Conservation (phyloP, 331 rosid species). For the Telfairia occidentalis region DNA sequence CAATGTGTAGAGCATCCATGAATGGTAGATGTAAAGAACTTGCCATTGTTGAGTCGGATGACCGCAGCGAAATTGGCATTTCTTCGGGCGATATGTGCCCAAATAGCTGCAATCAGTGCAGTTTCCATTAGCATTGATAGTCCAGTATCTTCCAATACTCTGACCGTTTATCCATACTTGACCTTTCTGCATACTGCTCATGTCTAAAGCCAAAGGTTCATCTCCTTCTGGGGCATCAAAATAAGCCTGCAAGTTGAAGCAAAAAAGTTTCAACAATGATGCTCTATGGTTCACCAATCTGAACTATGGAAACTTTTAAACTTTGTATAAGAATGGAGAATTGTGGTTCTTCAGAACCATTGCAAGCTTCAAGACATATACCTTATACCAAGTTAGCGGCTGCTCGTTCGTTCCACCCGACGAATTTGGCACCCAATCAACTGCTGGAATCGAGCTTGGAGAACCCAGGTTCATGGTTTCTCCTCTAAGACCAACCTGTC, state of each 20-base stretch:
- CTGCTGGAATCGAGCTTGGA: constrained; percentile 63
- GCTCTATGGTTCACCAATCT: not conserved
- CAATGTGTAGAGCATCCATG: not conserved
- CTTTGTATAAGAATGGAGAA: not conserved
- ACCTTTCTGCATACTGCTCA: constrained; percentile 90
- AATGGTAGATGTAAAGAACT: constrained; percentile 12
- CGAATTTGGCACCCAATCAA: constrained; percentile 58
- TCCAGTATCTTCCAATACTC: constrained; percentile 83
- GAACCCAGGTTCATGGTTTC: constrained; percentile 84
- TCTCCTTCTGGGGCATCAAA: constrained; percentile 68
- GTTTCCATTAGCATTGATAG: constrained; percentile 71
- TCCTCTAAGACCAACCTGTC: constrained; percentile 79
- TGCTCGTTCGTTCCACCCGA: constrained; percentile 34
- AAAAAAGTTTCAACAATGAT: not conserved
- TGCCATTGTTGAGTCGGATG: constrained; percentile 91
- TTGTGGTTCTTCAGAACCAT: not conserved
- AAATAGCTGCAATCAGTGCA: constrained; percentile 60
- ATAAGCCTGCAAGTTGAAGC: constrained; percentile 40
- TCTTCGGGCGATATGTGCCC: constrained; percentile 57
- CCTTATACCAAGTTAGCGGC: constrained; percentile 92
- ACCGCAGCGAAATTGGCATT: constrained; percentile 58
- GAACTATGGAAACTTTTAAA: not conserved
- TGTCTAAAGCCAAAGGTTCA: constrained; percentile 80
- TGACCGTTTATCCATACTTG: constrained; percentile 84
- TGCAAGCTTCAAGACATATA: constrained; percentile 24